A percentile compares a stretch with the other conserved stretches of the same genome.
Evolutionary conservation across 2,329 filamentous ascomycete species (phyloP).

Genomic region (Phaeosphaeria sp.): DNA sequence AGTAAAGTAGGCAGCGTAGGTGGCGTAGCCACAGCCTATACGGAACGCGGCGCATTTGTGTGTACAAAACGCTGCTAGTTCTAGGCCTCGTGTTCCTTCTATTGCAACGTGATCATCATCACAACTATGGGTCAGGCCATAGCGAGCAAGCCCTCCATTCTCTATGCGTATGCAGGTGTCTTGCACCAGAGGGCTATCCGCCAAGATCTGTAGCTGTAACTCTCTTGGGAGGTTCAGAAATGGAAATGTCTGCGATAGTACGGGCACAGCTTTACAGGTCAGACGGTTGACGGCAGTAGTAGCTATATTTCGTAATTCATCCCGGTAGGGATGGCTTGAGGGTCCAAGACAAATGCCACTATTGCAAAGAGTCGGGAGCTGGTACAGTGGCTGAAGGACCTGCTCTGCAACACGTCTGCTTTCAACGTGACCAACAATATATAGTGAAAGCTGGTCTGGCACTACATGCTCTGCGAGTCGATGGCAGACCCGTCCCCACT

Average conservation of each 20-base stretch:
- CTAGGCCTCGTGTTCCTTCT: neutral
- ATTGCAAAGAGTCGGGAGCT: neutral
- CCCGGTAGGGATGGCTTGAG: neutral
- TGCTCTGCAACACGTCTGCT: neutral
- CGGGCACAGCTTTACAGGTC: neutral
- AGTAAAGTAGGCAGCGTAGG: neutral
- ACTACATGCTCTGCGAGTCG: conserved; percentile 1
- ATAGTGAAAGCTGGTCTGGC: neutral
- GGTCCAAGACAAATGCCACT: neutral
- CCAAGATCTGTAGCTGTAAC: conserved; percentile 1
- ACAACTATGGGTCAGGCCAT: neutral
- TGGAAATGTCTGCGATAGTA: neutral
- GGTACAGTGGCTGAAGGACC: neutral
- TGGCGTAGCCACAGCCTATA: neutral
- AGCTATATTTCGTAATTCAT: neutral
- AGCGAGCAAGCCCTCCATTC: neutral
- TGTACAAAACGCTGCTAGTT: neutral
- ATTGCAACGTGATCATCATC: neutral
- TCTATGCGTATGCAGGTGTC: neutral
- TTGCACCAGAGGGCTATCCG: neutral
- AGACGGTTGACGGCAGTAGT: neutral
- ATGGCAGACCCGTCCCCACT: neutral
- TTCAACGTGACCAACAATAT: neutral
- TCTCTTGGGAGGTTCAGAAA: neutral
- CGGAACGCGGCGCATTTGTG: neutral